These are phyloP conservation scores for Corynascus novoguineensis DNA, from an alignment of 495 filamentous ascomycete genomes.

Conservation along the genomic window DNA sequence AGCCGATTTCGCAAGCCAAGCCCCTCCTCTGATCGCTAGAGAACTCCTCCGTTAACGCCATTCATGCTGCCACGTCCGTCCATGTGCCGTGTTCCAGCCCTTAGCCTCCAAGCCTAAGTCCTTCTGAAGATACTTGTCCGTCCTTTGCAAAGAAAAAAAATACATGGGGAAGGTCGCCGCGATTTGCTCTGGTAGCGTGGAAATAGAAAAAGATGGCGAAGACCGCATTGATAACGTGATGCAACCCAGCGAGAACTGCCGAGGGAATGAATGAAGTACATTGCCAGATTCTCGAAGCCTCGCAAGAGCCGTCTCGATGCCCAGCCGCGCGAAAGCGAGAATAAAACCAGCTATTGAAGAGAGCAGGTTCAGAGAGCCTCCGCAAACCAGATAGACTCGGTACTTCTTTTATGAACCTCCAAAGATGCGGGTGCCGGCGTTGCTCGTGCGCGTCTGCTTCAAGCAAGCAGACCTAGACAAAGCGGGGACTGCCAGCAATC, in stretches of 20 bases:
- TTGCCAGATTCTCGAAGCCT: too few species aligned
- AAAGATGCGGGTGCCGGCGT: too few species aligned
- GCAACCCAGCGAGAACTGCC: neutral
- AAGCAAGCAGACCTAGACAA: neutral
- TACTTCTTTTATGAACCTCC: too few species aligned
- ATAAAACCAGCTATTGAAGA: neutral
- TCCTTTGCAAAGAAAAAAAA: neutral
- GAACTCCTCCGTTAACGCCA: neutral
- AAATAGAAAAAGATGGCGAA: neutral
- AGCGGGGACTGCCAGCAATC: neutral
- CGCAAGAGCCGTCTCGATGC: neutral
- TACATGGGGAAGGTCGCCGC: neutral
- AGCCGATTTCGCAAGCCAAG: neutral
- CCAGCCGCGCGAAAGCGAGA: neutral
- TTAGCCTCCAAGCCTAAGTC: too few species aligned
- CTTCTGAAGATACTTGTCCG: neutral
- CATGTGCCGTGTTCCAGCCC: too few species aligned
- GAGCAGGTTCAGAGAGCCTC: neutral
- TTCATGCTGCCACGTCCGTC: neutral
- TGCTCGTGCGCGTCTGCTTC: too few species aligned
- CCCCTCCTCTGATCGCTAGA: neutral
- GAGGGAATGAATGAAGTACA: too few species aligned
- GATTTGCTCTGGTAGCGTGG: neutral
- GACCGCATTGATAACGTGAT: neutral
- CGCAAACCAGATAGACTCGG: neutral